phyloP scores from a whole-genome alignment of 441 rosid genomes.

The Populus hybrid region DNA sequence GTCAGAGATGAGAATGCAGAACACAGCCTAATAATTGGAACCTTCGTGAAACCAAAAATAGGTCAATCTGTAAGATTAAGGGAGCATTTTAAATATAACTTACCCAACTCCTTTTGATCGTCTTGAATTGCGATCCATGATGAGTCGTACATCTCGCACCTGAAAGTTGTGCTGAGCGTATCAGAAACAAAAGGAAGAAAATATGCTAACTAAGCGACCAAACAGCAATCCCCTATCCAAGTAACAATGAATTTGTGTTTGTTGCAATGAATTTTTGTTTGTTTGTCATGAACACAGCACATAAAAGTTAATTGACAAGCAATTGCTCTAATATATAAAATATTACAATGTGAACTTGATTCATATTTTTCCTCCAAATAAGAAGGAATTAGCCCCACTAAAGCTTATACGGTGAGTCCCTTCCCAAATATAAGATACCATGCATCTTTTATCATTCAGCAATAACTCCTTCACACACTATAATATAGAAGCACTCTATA shows the following conservation, averaged over 20 bases:
- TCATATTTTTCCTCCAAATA: not conserved
- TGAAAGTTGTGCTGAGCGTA: conserved; percentile 28
- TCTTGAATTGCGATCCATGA: conserved; percentile 96
- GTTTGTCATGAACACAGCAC: not conserved
- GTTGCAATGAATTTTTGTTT: not conserved
- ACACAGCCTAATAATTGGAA: not conserved
- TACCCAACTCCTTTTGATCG: conserved; percentile 98
- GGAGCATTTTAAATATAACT: conserved; percentile 15
- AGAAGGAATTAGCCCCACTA: not conserved
- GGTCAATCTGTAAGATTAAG: not conserved
- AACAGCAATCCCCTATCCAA: not conserved
- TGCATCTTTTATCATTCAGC: not conserved
- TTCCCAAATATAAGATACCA: not conserved
- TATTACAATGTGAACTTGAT: not conserved
- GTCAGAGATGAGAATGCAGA: not conserved
- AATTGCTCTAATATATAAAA: not conserved
- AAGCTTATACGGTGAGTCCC: not conserved
- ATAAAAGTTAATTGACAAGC: not conserved
- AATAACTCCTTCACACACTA: not conserved
- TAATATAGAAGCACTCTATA: not conserved
- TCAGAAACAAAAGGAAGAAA: conserved; percentile 5
- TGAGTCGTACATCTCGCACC: conserved; percentile 98
- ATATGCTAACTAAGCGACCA: not conserved
- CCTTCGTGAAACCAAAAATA: not conserved
- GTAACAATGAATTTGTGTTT: not conserved